Base-by-base conservation (phyloP, 805 yeast species). In the Candida verbasci region DNA sequence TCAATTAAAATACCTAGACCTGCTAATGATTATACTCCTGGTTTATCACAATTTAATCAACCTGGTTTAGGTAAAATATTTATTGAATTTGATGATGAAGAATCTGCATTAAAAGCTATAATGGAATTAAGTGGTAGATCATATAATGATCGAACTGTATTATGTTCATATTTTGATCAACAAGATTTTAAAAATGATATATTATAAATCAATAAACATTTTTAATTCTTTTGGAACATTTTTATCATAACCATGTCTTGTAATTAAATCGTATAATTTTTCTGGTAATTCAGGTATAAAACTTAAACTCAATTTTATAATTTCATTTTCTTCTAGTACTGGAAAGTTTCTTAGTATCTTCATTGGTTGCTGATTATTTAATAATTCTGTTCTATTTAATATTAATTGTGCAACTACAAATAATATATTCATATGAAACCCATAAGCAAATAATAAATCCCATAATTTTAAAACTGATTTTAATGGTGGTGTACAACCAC, bases 371-470 rank as follows among this genome's bases (percentile, higher is more conserved):
- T 55, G 58, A 7, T 82, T 69, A 11, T 61, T 62, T 38, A 89
- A 56, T n/a, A 88, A 61, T 21, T 70, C 60, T 8, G 78, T 72
- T 39, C 96, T 65, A 41, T 83, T 80, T 28, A 82, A 65, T 4
- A 85, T 78, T 16, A 88, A 61, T 53, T 86, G 95, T 2, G 96
- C 91, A 7, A 87, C 86, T 3, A 88, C 77, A 46, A 87, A 83
- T 25, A 89, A 64, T 20, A 89, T 74, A 58, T 89, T 88, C 80
- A 87, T 72, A 51, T 89, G 96, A 14, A 84, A 77, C 0, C 97
- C 97, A 50, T 86, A 88, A 3, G 96, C 95, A 58, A 88, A 83
- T 48, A 87, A 60, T 46, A 88, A 84, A 55, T 88, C 97, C 97
- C 97, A 88, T 12, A 88, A 66, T 40, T 78, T 74, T 25, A 88